Conservation (phyloP, 805 yeast species). For the Naumovozyma baii region DNA sequence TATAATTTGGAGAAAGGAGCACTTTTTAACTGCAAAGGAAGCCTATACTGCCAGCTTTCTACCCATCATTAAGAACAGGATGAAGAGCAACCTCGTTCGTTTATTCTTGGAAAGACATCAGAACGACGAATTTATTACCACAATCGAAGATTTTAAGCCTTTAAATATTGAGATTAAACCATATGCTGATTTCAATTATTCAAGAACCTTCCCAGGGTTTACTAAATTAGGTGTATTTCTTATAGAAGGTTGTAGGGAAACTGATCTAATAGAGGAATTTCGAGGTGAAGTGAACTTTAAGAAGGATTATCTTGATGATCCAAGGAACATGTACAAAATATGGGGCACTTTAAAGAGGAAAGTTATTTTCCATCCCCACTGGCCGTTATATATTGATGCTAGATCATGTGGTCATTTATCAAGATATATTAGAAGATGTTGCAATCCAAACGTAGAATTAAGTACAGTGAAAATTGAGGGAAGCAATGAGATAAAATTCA, state of each 20-base stretch:
- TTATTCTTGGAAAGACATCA: constrained; percentile 43
- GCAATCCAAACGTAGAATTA: constrained; percentile 67
- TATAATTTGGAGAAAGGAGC: constrained; percentile 20
- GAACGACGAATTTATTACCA: constrained; percentile 30
- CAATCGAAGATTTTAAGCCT: constrained; percentile 11
- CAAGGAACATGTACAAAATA: constrained; percentile 63
- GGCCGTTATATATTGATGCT: constrained; percentile 67
- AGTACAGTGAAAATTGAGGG: constrained; percentile 35
- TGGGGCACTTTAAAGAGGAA: constrained; percentile 63
- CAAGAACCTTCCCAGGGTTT: constrained; percentile 61
- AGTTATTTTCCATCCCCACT: constrained; percentile 44
- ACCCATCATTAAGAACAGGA: constrained; percentile 32
- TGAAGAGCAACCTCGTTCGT: constrained; percentile 32
- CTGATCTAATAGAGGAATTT: constrained; percentile 48
- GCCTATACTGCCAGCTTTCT: constrained; percentile 28
- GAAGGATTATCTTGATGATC: constrained; percentile 50
- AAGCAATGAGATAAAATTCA: constrained; percentile 36
- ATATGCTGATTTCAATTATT: constrained; percentile 46
- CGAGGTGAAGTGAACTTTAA: constrained; percentile 66
- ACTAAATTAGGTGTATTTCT: constrained; percentile 57
- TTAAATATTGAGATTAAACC: constrained; percentile 39
- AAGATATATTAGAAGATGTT: constrained; percentile 65
- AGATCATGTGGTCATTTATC: constrained; percentile 77
- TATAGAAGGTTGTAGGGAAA: constrained; percentile 33
- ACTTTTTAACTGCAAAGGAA: constrained; percentile 30